phyloP scores from a whole-genome alignment of 176 grass and related monocot genomes.

The Carex cristatella region DNA sequence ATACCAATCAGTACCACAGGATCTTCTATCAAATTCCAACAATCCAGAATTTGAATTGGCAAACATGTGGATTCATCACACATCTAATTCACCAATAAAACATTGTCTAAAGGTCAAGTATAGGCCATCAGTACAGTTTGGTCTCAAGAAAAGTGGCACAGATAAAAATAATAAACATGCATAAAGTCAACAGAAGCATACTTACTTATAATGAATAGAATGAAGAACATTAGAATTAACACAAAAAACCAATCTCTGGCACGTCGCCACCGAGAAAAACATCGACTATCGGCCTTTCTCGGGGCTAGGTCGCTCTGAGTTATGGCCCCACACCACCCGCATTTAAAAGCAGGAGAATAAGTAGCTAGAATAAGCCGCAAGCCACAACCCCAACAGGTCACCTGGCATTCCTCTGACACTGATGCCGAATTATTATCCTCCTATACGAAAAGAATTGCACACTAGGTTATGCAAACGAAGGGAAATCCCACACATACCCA shows the following conservation, averaged over 20 bases:
- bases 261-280: slow-evolving; percentile 73
- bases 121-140: neutral
- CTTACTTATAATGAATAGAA: slow-evolving; percentile 89
- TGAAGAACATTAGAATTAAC: slow-evolving; percentile 62
- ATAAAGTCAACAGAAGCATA: slow-evolving; percentile 5
- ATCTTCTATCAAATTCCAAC: neutral
- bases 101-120: neutral
- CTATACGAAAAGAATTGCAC: slow-evolving; percentile 36
- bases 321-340: slow-evolving; percentile 97
- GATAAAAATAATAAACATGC: neutral
- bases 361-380: slow-evolving; percentile 55
- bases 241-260: slow-evolving; percentile 72
- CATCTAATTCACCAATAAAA: neutral
- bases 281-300: slow-evolving; percentile 62
- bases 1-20: neutral
- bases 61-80: neutral
- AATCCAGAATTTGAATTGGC: neutral
- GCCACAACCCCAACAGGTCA: slow-evolving; percentile 88
- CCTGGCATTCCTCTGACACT: slow-evolving; percentile 62
- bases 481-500: neutral
- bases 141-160: neutral
- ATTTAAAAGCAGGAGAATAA: slow-evolving; percentile 76
- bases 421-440: slow-evolving; percentile 65
- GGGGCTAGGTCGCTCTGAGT: slow-evolving; percentile 51
- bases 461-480: neutral